A percentile compares a stretch with the other conserved stretches of the same genome.
phyloP scores from a whole-genome alignment of 768 basidiomycete species.

The Leccinum aurantiacum region DNA sequence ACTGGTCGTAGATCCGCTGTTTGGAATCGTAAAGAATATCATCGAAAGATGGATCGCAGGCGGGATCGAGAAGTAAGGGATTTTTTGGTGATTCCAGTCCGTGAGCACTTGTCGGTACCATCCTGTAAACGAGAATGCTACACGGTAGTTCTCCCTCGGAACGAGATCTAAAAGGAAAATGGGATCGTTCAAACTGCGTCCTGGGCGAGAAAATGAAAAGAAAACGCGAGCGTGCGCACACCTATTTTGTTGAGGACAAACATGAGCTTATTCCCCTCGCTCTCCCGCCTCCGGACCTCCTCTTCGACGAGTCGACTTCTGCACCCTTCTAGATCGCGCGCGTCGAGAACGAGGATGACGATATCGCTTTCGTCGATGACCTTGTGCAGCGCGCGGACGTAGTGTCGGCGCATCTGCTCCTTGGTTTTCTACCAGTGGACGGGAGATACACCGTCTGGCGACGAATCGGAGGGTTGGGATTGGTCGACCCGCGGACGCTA shows the following conservation, averaged over 20 bases:
- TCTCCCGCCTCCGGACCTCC: conserved; percentile 82
- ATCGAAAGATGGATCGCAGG: conserved; percentile 77
- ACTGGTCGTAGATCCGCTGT: too few species aligned
- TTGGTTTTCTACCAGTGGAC: conserved; percentile 47
- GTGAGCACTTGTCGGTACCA: conserved; percentile 76
- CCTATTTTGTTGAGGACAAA: conserved; percentile 97
- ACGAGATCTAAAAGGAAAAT: conserved; percentile 68
- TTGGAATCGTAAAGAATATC: conserved; percentile 44
- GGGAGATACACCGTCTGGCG: conserved; percentile 28
- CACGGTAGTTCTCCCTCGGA: conserved; percentile 78
- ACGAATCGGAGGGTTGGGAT: conserved; percentile 14
- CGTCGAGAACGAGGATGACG: conserved; percentile 86
- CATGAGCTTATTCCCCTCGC: conserved; percentile 87
- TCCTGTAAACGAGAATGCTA: too few species aligned
- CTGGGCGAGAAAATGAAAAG: neutral
- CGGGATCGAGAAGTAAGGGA: conserved; percentile 83
- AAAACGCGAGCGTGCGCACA: conserved; percentile 34
- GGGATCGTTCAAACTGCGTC: neutral
- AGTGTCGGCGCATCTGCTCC: conserved; percentile 70
- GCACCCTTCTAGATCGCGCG: conserved; percentile 93
- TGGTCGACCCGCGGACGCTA: conserved; percentile 40
- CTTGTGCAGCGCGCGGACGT: conserved; percentile 79
- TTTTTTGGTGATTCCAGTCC: conserved; percentile 98
- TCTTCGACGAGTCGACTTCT: conserved; percentile 91
- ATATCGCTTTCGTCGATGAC: conserved; percentile 95